phyloP scores from a whole-genome alignment of 2,329 filamentous ascomycete genomes.

The Diaporthe sp. region DNA sequence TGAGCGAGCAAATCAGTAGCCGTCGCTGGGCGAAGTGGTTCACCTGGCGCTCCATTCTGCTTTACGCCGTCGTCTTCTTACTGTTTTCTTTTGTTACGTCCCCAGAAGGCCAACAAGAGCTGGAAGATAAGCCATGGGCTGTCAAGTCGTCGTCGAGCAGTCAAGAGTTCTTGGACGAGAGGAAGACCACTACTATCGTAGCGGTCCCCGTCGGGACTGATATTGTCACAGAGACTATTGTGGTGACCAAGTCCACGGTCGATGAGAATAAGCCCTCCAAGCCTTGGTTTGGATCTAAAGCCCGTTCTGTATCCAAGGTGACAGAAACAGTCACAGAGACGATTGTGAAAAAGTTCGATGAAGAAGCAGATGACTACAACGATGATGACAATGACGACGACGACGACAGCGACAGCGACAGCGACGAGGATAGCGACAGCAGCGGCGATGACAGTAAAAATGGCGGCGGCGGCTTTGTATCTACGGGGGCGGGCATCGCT shows the following conservation, averaged over 20 bases:
- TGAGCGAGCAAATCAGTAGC: conserved; percentile 34
- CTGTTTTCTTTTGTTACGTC: neutral
- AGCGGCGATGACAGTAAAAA: neutral
- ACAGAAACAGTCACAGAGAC: neutral
- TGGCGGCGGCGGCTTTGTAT: neutral
- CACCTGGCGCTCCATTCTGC: neutral
- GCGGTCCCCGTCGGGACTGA: neutral
- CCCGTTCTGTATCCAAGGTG: neutral
- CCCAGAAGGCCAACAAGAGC: neutral
- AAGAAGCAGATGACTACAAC: neutral
- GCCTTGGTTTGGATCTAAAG: neutral
- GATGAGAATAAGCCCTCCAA: neutral
- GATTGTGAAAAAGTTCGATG: neutral
- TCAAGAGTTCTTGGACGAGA: neutral
- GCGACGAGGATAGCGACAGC: neutral
- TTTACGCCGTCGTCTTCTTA: neutral
- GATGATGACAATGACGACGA: neutral
- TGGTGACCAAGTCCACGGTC: neutral
- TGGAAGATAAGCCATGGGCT: no score
- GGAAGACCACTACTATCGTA: neutral
- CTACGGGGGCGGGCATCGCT: neutral
- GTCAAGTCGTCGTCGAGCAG: neutral
- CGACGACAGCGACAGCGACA: neutral
- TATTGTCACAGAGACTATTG: neutral
- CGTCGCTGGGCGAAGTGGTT: neutral